Conservation (phyloP, 495 filamentous ascomycete genomes). For the Daldinia childiae region DNA sequence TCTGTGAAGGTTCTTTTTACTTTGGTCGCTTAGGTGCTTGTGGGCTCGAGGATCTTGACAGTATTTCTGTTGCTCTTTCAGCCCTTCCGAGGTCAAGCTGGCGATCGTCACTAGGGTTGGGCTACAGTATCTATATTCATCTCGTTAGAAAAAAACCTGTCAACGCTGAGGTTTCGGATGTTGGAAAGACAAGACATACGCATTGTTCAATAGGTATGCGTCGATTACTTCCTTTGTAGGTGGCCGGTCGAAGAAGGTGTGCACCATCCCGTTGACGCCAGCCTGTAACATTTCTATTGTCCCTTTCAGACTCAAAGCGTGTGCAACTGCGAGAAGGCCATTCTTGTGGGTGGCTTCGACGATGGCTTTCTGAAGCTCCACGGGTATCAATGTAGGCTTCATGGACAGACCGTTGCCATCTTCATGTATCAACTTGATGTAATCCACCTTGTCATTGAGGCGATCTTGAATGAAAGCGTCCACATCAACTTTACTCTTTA, state of each 20-base stretch:
- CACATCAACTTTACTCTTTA: constrained; percentile 15
- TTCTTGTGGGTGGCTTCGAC: constrained; percentile 20
- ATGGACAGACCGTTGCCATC: constrained; percentile 24
- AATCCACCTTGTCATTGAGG: constrained; percentile 30
- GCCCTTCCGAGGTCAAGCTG: constrained; percentile 25
- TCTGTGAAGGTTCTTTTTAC: constrained; percentile 8
- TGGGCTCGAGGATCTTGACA: constrained; percentile 24
- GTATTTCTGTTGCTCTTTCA: constrained; percentile 20
- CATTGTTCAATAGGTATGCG: constrained; percentile 26
- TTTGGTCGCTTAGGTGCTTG: constrained; percentile 8
- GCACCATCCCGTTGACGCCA: constrained; percentile 30
- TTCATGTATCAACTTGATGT: constrained; percentile 36
- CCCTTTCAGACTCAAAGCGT: constrained; percentile 20
- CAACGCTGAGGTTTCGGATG: background rate
- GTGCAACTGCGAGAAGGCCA: constrained; percentile 30
- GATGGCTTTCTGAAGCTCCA: constrained; percentile 25
- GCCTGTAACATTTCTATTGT: constrained; percentile 26
- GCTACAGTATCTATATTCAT: constrained; percentile 20
- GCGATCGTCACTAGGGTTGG: constrained; percentile 26
- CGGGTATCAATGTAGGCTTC: constrained; percentile 9
- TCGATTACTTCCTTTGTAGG: constrained; percentile 30
- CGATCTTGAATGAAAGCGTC: constrained; percentile 21
- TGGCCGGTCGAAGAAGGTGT: constrained; percentile 30
- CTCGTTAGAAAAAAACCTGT: background rate
- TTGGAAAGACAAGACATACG: background rate